Conservation (phyloP, 805 yeast genomes). For the Metschnikowia shivogae region DNA sequence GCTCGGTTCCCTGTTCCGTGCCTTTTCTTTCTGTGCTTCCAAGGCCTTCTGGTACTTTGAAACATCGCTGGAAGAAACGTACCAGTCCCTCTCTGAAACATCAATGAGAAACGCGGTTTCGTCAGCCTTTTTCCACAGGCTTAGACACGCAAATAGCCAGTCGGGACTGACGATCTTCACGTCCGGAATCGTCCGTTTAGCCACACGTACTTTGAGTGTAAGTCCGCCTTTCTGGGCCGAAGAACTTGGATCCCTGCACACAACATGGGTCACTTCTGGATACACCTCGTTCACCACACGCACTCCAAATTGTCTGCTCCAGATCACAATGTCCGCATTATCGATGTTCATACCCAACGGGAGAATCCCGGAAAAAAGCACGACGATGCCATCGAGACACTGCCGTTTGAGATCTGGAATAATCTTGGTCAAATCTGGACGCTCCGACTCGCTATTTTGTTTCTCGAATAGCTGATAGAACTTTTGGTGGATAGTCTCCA, state of each 20-base stretch:
- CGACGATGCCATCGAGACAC: constrained; percentile 63
- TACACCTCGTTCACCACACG: constrained; percentile 67
- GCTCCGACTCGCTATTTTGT: constrained; percentile 11
- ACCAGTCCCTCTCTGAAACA: constrained; percentile 41
- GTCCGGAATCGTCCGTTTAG: constrained; percentile 54
- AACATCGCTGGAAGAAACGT: constrained; percentile 43
- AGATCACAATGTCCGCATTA: constrained; percentile 79
- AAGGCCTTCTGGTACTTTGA: constrained; percentile 38
- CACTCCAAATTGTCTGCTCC: constrained; percentile 94
- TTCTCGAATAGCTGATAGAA: constrained; percentile 43
- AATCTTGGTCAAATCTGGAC: constrained; percentile 64
- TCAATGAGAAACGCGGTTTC: constrained; percentile 56
- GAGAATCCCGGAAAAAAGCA: constrained; percentile 84
- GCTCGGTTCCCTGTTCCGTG: constrained; percentile 13
- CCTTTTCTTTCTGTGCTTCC: constrained; percentile 18
- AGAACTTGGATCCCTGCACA: constrained; percentile 65
- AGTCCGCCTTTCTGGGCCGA: constrained; percentile 29
- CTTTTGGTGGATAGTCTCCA: constrained; percentile 59
- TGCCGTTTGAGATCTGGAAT: constrained; percentile 69
- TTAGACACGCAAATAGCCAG: constrained; percentile 86
- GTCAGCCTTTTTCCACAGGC: constrained; percentile 68
- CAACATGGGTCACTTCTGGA: constrained; percentile 76
- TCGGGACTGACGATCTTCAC: constrained; percentile 84
- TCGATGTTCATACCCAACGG: constrained; percentile 76
- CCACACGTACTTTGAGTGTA: constrained; percentile 81